phyloP scores from a whole-genome alignment of 2,329 filamentous ascomycete species.

The Aureobasidium sp. region DNA sequence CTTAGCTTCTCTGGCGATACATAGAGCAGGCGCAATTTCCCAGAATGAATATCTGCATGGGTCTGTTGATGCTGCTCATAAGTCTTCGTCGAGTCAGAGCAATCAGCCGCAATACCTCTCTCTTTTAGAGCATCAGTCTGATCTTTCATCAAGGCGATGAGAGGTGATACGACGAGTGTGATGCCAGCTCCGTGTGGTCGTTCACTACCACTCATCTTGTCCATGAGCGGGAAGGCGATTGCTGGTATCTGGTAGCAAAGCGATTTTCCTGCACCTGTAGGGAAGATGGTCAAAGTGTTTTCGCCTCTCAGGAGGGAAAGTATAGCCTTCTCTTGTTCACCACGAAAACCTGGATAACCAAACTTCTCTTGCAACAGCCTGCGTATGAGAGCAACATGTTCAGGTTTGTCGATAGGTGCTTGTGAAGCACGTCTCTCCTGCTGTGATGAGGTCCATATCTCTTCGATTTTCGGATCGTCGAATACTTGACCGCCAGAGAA shows the following conservation, averaged over 20 bases:
- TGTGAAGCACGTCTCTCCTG: neutral
- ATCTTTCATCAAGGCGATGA: conserved; percentile 56
- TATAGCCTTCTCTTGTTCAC: conserved; percentile 43
- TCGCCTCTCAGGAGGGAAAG: conserved; percentile 36
- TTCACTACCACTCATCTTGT: conserved; percentile 31
- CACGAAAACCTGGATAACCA: conserved; percentile 36
- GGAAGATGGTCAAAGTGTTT: conserved; percentile 39
- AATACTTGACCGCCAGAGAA: neutral
- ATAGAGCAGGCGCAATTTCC: conserved; percentile 46
- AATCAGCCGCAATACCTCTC: conserved; percentile 47
- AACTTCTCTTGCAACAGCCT: conserved; percentile 36
- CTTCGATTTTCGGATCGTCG: neutral
- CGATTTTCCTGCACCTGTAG: conserved; percentile 38
- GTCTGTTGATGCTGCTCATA: conserved; percentile 35
- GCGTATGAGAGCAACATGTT: conserved; percentile 22
- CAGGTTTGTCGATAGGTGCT: neutral
- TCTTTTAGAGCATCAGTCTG: conserved; percentile 50
- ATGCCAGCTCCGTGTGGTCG: conserved; percentile 38
- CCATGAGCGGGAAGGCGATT: conserved; percentile 37
- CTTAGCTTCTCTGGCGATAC: conserved; percentile 55
- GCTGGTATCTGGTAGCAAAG: conserved; percentile 41
- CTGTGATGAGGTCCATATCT: conserved; percentile 12
- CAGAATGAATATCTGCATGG: conserved; percentile 41
- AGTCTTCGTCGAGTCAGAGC: conserved; percentile 50
- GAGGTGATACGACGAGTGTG: conserved; percentile 50